Base-by-base conservation (phyloP, 192 early-diverging fungal genomes). In the Coemansia erecta region DNA sequence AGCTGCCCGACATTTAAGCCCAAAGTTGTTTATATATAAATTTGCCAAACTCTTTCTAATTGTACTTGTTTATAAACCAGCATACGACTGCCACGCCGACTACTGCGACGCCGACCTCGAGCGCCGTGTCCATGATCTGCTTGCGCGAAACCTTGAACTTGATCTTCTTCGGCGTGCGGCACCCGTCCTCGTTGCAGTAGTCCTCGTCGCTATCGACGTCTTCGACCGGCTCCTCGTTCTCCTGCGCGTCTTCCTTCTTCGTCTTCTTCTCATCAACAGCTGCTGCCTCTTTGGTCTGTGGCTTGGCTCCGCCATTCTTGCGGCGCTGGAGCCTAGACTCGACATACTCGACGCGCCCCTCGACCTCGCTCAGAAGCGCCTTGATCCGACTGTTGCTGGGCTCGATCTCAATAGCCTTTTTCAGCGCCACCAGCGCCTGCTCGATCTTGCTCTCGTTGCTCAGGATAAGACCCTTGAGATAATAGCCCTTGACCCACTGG, bases 201-300 rank as follows among this genome's bases (percentile, higher is more conserved):
- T 76, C 73, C 40, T 81, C 78, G 21, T 81, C 78, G 51, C 73
- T 74, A 33, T 76, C 78, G 18, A 76, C 78, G 19, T 76, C 73
- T 49, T 81, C 78, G 0, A 60, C 69, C 0, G 56, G 52, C 12
- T n/a, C 48, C 4, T 62, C 48, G 31, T 37, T 41, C 7, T 56
- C 64, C 13, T 58, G 58, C 23, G 71, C 69, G 8, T 60, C 60
- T 8, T 58, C 72, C 28, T 68, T 74, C 28, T 67, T 67, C 18
- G 43, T 19, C 22, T 55, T 31, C 39, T 58, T 43, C n/a, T 26
- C 35, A 19, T 15, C 60, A 8, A 8, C 39, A 42, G 4, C 43
- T 12, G 41, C 14, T 19, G 43, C 26, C 42, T 56, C 43, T 22
- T 33, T 48, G 55, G 53, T 23, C n/a, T 23, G 13, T 45, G 58